phyloP scores from a whole-genome alignment of 306 rosid genomes.

The Erythrophleum fordii region DNA sequence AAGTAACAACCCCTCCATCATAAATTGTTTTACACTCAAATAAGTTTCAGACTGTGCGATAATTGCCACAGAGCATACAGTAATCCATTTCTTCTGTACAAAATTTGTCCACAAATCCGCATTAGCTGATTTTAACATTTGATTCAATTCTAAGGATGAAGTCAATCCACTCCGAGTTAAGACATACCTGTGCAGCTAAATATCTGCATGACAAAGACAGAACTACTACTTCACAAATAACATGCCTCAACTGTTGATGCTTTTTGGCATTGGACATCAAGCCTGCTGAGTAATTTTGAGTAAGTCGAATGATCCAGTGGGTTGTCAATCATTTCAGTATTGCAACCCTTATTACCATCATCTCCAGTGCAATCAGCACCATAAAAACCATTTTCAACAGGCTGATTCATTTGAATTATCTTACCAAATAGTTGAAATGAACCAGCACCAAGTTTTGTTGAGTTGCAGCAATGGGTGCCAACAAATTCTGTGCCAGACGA shows the following conservation, averaged over 20 bases:
- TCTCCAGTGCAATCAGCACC: constrained; percentile 46
- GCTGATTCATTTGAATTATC: constrained; percentile 50
- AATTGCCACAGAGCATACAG: constrained; percentile 3
- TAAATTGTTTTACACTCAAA: background rate
- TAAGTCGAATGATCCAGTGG: constrained; percentile 49
- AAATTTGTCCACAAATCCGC: background rate
- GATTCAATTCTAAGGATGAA: constrained; percentile 1
- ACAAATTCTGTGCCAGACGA: constrained; percentile 50
- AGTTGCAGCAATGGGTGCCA: constrained; percentile 49
- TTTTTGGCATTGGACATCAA: constrained; percentile 49
- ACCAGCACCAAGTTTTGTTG: constrained; percentile 44
- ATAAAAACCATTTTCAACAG: constrained; percentile 47
- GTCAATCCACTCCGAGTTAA: constrained; percentile 26
- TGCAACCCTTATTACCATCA: constrained; percentile 43
- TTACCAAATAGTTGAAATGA: constrained; percentile 76
- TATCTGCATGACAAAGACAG: constrained; percentile 48
- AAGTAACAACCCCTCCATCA: background rate
- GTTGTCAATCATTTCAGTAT: constrained; percentile 38
- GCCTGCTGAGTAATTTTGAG: constrained; percentile 48
- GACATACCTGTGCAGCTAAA: constrained; percentile 69
- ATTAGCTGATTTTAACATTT: constrained; percentile 14
- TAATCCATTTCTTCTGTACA: background rate
- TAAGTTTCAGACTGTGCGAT: background rate
- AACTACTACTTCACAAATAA: constrained; percentile 50
- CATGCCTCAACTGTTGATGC: constrained; percentile 48